Evolutionary conservation across 352 stramenopile genomes (phyloP), one percentile per base, ranked within the genome.

Genomic region (Blastocystis sp.): DNA sequence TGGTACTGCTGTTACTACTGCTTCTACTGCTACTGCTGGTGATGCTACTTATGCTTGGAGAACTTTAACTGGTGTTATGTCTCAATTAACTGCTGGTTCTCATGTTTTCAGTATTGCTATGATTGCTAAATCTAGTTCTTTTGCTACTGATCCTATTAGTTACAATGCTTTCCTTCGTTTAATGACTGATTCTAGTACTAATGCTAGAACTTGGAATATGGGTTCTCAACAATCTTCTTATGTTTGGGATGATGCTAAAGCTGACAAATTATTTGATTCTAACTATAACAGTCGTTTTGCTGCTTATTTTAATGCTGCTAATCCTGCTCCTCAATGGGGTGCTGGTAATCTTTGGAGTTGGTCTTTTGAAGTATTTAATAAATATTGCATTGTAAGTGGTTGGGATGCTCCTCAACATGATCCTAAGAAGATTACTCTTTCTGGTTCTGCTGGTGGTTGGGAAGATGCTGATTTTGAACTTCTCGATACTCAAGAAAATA

Each of bases 331-430:
- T 2, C 2, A 9, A 25, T 28, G 42, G 19, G n/a, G 33, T 18
- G 46, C 46, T 7, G n/a, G n/a, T n/a, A n/a, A n/a, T n/a, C n/a
- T n/a, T n/a, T n/a, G n/a, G n/a, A n/a, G n/a, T n/a, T n/a, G n/a
- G n/a, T n/a, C n/a, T n/a, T n/a, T n/a, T n/a, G 46, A 56, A 19
- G 33, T 35, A 2, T 42, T 56, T n/a, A 56, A 56, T 19, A 35
- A 41, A 5, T 42, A 39, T n/a, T 56, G 46, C 46, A 2, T 56
- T 1, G 24, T 41, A 23, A 56, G 32, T 2, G 31, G 30, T 21
- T n/a, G 3, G 19, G 27, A 16, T 44, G 16, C 18, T n/a, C 16
- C 27, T 23, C 19, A 9, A 7, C 13, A 56, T 4, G 46, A 56
- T 56, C 46, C 46, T 16, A 1, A 4, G 10, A 35, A 42, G 18